Conservation (phyloP, 2,329 filamentous ascomycete genomes). For the Huntiella abstrusa region DNA sequence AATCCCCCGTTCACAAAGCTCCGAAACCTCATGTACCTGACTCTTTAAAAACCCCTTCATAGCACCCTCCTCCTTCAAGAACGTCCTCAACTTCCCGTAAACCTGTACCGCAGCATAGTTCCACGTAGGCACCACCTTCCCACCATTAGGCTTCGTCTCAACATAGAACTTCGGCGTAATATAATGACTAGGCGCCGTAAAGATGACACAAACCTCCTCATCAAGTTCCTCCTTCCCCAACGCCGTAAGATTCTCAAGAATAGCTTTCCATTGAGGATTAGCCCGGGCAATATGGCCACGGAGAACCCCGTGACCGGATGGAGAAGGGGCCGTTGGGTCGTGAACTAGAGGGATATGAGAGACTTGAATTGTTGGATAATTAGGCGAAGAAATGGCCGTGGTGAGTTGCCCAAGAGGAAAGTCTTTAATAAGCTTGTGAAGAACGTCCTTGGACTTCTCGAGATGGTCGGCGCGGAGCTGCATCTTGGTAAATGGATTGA, state of each 20-base stretch:
- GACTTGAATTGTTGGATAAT: conserved; percentile 32
- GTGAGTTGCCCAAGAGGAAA: conserved; percentile 45
- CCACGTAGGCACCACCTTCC: conserved; percentile 53
- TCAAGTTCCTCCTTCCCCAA: conserved; percentile 18
- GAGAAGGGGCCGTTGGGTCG: conserved; percentile 26
- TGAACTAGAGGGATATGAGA: conserved; percentile 43
- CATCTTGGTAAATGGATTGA: conserved; percentile 23
- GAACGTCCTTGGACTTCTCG: conserved; percentile 27
- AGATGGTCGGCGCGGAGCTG: conserved; percentile 36
- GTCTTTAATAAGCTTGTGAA: conserved; percentile 37
- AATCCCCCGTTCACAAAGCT: conserved; percentile 29
- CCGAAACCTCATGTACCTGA: conserved; percentile 34
- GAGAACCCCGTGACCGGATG: conserved; percentile 26
- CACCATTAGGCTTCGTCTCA: conserved; percentile 42
- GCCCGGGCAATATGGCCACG: conserved; percentile 42
- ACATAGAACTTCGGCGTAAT: conserved; percentile 51
- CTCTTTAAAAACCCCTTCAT: conserved; percentile 28
- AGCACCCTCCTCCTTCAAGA: conserved; percentile 26
- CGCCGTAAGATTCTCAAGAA: conserved; percentile 28
- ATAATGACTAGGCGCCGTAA: conserved; percentile 43
- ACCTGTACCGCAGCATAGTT: conserved; percentile 48
- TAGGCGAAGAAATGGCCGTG: conserved; percentile 35
- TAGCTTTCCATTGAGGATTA: conserved; percentile 44
- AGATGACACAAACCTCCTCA: conserved; percentile 42
- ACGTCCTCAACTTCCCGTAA: conserved; percentile 38